Percentiles rank a stretch among this genome's conserved stretches.
phyloP scores from a whole-genome alignment of 148 eudicot species.

The Nyssa sinensis region DNA sequence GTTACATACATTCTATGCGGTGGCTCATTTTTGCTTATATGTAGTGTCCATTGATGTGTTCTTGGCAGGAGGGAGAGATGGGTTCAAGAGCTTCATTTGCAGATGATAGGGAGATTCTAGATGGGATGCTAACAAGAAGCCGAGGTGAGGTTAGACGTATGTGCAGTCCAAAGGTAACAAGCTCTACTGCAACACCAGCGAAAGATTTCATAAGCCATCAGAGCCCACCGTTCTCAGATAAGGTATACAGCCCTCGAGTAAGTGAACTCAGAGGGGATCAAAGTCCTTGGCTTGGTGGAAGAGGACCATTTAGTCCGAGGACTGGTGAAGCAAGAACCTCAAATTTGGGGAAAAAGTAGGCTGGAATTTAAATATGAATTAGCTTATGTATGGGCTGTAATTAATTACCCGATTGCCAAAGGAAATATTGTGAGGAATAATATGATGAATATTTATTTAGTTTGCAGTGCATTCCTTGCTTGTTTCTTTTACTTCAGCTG shows the following conservation, averaged over 20 bases:
- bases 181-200: conserved; percentile 62
- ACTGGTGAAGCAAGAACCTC: conserved; percentile 37
- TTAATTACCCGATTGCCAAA: background rate
- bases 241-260: conserved; percentile 53
- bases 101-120: conserved; percentile 59
- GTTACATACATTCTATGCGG: too few relatives aligned
- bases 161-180: conserved; percentile 64
- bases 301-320: conserved; percentile 44
- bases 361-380: background rate
- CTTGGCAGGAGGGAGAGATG: conserved; percentile 53
- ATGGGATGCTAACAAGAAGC: conserved; percentile 76
- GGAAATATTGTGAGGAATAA: background rate
- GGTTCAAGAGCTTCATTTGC: conserved; percentile 45
- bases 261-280: conserved; percentile 40
- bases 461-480: background rate
- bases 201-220: conserved; percentile 32
- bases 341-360: conserved; percentile 37
- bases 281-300: conserved; percentile 42
- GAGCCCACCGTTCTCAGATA: conserved; percentile 43
- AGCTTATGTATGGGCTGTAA: background rate
- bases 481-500: background rate
- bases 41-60: background rate
- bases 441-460: background rate
- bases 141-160: conserved; percentile 71
- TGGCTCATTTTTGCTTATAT: background rate